Base-by-base conservation (phyloP, 169 alveolate genomes). In the Plasmodium coatneyi region DNA sequence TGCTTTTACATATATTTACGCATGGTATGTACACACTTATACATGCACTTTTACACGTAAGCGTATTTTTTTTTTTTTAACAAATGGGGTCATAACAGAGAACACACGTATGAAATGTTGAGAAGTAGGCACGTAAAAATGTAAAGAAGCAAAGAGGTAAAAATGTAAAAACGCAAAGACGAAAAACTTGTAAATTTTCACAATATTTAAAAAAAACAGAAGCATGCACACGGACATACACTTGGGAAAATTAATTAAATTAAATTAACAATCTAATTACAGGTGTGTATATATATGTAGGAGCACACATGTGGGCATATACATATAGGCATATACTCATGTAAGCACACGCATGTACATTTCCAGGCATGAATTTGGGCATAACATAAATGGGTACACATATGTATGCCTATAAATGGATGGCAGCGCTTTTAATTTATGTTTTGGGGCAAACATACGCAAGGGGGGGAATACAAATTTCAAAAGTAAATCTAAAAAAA, bases 231-330 rank as follows among this genome's bases (percentile, higher is more conserved):
- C 74, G 52, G 22, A 19, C 16, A 83, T 25, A 83, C 19, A 52
- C 28, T 71, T 72, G 79, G 14, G 43, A 32, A 25, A 52, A 70
- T 84, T 71, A 84, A 84, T 84, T 84, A 54, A 71, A 71, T 71
- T 71, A 84, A 71, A 72, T 72, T 72, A 84, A 84, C 49, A 84
- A 82, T 60, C 82, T 82, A 66, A 82, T 82, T 82, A 19, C 49
- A 80, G n/a, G 36, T 32, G 12, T n/a, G 54, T 32, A 34, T 72
- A 41, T 32, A 74, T 25, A 74, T 39, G 54, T 39, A 5, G 30
- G 30, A 5, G 43, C 34, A 74, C 43, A 74, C 16, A 16, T 74
- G 28, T 74, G 28, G 14, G 25, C 19, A 74, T 14, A 74, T 3
- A 74, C 82, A 74, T 74, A 25, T 43, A 74, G 36, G 22, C 1